Percentiles rank a stretch among this genome's conserved stretches.
phyloP scores from a whole-genome alignment of 305 asterid species.

The Fraxinus ornus region DNA sequence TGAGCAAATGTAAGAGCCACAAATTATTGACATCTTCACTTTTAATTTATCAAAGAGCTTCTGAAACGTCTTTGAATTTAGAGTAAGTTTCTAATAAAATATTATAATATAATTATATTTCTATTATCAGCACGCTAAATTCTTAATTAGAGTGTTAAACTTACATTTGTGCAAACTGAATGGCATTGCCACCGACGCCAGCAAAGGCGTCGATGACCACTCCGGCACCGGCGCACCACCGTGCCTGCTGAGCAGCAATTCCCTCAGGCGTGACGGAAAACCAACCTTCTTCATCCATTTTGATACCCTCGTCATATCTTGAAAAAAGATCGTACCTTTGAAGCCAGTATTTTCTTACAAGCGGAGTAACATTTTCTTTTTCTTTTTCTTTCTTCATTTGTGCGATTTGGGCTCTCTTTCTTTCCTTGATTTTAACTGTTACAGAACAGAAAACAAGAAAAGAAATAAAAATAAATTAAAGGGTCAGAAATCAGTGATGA shows the following conservation, averaged over 20 bases:
- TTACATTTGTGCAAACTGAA: constrained; percentile 70
- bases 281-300: constrained; percentile 92
- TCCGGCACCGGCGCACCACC: constrained; percentile 53
- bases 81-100: background rate
- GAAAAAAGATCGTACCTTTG: constrained; percentile 76
- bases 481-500: background rate
- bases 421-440: constrained; percentile 39
- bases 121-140: background rate
- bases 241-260: constrained; percentile 70
- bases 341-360: constrained; percentile 69
- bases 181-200: constrained; percentile 91
- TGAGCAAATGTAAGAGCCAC: background rate
- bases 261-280: constrained; percentile 91
- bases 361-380: constrained; percentile 50
- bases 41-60: background rate
- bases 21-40: background rate
- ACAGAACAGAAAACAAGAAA: background rate
- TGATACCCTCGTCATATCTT: constrained; percentile 64
- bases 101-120: background rate
- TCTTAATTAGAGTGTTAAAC: constrained; percentile 10
- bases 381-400: constrained; percentile 13
- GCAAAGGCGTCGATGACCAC: constrained; percentile 73
- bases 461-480: background rate
- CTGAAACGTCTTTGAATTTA: background rate
- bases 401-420: constrained; percentile 24